Base-by-base conservation (phyloP, 1,139 yeast species). In the Zygosaccharomyces pseudobailii region DNA sequence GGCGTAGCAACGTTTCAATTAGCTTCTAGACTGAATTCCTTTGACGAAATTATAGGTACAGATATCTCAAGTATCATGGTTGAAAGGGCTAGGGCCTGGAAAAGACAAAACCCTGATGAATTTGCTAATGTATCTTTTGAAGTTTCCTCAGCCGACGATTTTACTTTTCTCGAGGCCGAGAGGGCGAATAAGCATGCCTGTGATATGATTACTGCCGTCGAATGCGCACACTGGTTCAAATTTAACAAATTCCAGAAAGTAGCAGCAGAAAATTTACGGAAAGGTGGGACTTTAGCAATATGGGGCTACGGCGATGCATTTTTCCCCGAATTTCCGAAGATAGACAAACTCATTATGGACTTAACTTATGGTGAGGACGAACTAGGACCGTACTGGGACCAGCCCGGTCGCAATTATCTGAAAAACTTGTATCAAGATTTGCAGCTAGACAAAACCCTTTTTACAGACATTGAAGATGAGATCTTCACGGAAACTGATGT, bases 271-370 rank as follows among this genome's bases (percentile, higher is more conserved):
- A 68, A 80, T 8, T 69, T 87, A 50, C 76, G 74, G 51, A 71
- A 75, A 0, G 73, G 73, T 20, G 95, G 90, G 1, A 80, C 87
- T 1, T 66, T 87, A 43, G 85, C 88, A 0, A 78, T 77, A 55
- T 87, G 92, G 87, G 85, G 86, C n/a, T 87, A 87, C 61, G 78
- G 78, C 36, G 92, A 87, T 58, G 87, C 88, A 0, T 71, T 70
- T 46, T 67, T 76, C 31, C 71, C 77, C 47, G 74, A 69, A 31
- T 63, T 55, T 42, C 69, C 69, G 4, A 63, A 62, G 31, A 68
- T 73, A 6, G 73, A 74, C 50, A 65, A 58, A 13, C 56, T 71
- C 13, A 63, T 71, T 47, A 60, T 66, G 20, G 67, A 69, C 17
- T 55, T 67, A 22, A 61, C 61, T 6, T 67, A 63, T 13, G 49